phyloP scores from a whole-genome alignment of 352 stramenopile species.

The Globisporangium alternatum region DNA sequence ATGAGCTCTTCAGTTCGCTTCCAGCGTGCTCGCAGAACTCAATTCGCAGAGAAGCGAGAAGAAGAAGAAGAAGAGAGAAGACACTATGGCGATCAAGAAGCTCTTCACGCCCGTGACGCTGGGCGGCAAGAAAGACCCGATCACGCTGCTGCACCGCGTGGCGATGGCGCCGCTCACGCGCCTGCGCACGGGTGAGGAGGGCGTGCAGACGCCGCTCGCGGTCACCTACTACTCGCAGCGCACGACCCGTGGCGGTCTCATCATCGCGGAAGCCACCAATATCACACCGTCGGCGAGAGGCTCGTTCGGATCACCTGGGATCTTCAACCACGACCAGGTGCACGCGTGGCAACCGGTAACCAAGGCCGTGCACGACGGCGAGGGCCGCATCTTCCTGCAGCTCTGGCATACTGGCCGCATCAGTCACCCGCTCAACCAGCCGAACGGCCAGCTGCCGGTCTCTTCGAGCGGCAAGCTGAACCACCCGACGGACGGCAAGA shows the following conservation, averaged over 20 bases:
- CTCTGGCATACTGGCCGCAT: conserved; percentile 86
- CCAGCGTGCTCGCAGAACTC: background rate
- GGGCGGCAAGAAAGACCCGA: conserved; percentile 45
- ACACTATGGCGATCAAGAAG: conserved; percentile 23
- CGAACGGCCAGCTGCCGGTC: conserved; percentile 46
- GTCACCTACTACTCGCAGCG: conserved; percentile 65
- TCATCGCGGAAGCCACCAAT: conserved; percentile 65
- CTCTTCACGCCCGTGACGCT: conserved; percentile 64
- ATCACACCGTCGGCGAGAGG: conserved; percentile 43
- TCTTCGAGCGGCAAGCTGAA: conserved; percentile 48
- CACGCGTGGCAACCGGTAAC: conserved; percentile 51
- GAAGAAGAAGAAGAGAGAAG: background rate
- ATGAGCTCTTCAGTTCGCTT: no score
- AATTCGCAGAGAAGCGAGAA: background rate
- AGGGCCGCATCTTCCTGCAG: conserved; percentile 80
- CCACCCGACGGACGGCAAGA: conserved; percentile 30
- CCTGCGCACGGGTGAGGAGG: conserved; percentile 35
- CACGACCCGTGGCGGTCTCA: conserved; percentile 46
- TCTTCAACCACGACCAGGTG: conserved; percentile 54
- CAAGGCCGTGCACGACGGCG: conserved; percentile 67
- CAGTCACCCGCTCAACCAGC: conserved; percentile 66
- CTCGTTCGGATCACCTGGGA: conserved; percentile 48
- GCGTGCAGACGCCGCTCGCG: conserved; percentile 34
- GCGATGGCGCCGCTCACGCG: conserved; percentile 68
- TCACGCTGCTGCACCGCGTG: conserved; percentile 58